Base-by-base conservation (phyloP, 768 basidiomycete species). In the Brasilioporus rufonigricans region DNA sequence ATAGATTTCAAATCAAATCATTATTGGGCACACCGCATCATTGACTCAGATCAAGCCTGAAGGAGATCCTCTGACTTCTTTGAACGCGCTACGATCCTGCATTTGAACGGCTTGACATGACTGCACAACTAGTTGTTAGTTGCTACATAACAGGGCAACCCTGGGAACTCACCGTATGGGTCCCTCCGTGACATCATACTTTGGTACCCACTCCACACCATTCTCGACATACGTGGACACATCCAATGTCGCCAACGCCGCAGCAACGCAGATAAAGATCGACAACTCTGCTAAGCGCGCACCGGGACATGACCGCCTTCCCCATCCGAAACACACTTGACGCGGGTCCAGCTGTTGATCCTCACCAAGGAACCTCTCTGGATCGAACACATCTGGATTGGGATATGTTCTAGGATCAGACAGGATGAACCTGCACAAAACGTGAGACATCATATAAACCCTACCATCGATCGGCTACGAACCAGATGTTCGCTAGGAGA, bases 321-420 rank as follows among this genome's bases (percentile, higher is more conserved):
- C 59, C 38, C 31, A 57, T 24, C 62, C 56, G 14, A 64, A 64
- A 48, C 60, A 59, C 6, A 14, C 45, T 5, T 55, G 44, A 1
- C 53, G 33, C 4, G 57, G 48, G 27, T 59, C 54, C 1, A 23
- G 38, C 10, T 64, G 49, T 9, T 38, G 52, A n/a, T 51, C 3
- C 2, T 52, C 44, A 2, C 52, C 47, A 1, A 53, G 49, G 32
- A 59, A 62, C 26, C 61, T 32, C 41, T 59, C 53, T 1, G 57
- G 61, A 5, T 31, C 26, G 27, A 45, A 45, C n/a, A n/a, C n/a
- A 9, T 45, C 44, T n/a, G 44, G 44, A 45, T 53, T n/a, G 6
- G 51, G 47, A 31, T 55, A 62, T 3, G 18, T 52, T 3, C 35
- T 33, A 23, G 48, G 32, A 31, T 61, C 21, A 13, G 19, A 27